phyloP scores from a whole-genome alignment of 768 basidiomycete species.

The Crepidotus variabilis region DNA sequence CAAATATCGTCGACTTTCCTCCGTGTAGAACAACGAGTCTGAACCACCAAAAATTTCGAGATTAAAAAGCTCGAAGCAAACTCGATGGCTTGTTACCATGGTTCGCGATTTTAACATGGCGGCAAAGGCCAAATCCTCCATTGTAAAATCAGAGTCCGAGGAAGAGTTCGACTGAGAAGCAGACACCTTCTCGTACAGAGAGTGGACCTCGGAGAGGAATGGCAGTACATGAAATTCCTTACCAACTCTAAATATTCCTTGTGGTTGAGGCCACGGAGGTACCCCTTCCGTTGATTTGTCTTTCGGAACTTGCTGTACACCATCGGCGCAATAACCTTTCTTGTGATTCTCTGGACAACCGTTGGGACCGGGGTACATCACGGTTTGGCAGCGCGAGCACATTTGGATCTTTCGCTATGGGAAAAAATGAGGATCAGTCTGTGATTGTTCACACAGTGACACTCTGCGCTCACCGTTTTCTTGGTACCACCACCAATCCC shows the following conservation, averaged over 20 bases:
- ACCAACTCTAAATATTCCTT: background rate
- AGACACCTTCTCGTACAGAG: too few relatives aligned
- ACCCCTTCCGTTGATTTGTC: background rate
- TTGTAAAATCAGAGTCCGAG: too few relatives aligned
- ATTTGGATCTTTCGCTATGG: background rate
- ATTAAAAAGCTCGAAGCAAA: too few relatives aligned
- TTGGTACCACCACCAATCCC: background rate
- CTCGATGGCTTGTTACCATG: too few relatives aligned
- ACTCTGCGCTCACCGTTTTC: background rate
- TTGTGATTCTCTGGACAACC: constrained; percentile 5
- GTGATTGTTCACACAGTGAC: background rate
- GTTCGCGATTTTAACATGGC: too few relatives aligned
- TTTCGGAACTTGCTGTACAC: background rate
- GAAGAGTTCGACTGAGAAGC: too few relatives aligned
- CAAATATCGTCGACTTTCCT: too few relatives aligned
- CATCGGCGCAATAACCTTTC: constrained; percentile 8
- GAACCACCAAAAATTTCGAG: too few relatives aligned
- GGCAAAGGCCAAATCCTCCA: too few relatives aligned
- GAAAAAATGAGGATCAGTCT: background rate
- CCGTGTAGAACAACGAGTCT: too few relatives aligned
- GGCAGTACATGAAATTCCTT: too few relatives aligned
- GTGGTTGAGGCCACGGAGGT: background rate
- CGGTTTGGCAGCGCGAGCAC: constrained; percentile 4
- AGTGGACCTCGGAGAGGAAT: too few relatives aligned
- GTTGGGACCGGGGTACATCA: constrained; percentile 5